Evolutionary conservation across 495 filamentous ascomycete species (phyloP).

Genomic region (Penicillium coffeae): DNA sequence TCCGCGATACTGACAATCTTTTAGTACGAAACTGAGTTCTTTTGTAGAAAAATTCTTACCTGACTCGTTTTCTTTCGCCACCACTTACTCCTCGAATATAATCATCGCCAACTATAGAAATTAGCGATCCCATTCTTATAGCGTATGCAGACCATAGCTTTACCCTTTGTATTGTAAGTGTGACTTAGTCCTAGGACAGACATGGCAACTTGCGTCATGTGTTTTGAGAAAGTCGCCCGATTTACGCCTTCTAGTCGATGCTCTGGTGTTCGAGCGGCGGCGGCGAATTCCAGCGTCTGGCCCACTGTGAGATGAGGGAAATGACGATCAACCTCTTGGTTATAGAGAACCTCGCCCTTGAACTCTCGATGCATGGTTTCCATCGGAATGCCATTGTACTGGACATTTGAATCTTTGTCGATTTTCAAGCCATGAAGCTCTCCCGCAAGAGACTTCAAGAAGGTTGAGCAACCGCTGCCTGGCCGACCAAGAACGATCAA

Average conservation of each 20-base stretch:
- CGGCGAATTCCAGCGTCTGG: slow-evolving; percentile 57
- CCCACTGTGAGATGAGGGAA: slow-evolving; percentile 59
- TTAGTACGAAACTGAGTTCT: neutral
- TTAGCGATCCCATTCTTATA: slow-evolving; percentile 48
- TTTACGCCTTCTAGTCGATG: slow-evolving; percentile 43
- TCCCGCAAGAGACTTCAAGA: slow-evolving; percentile 68
- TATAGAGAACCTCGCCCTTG: slow-evolving; percentile 62
- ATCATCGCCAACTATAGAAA: slow-evolving; percentile 66
- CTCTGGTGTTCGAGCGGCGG: slow-evolving; percentile 47
- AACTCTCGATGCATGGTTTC: slow-evolving; percentile 54
- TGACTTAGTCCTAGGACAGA: slow-evolving; percentile 59
- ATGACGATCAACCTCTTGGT: slow-evolving; percentile 56
- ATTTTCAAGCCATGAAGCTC: slow-evolving; percentile 71
- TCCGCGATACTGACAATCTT: slow-evolving; percentile 44
- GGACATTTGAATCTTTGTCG: slow-evolving; percentile 52
- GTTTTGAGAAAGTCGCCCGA: slow-evolving; percentile 37
- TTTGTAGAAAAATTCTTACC: slow-evolving; percentile 38
- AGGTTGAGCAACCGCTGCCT: slow-evolving; percentile 68
- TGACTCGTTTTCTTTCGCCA: slow-evolving; percentile 76
- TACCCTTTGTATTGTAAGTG: slow-evolving; percentile 64
- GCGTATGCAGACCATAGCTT: slow-evolving; percentile 29
- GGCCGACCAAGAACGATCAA: slow-evolving; percentile 75
- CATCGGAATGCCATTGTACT: slow-evolving; percentile 58
- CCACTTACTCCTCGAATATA: slow-evolving; percentile 76
- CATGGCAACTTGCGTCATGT: slow-evolving; percentile 57